These are phyloP conservation scores for Strobilomyces echinocephalus DNA, from an alignment of 768 basidiomycete genomes.

Conservation along the genomic window DNA sequence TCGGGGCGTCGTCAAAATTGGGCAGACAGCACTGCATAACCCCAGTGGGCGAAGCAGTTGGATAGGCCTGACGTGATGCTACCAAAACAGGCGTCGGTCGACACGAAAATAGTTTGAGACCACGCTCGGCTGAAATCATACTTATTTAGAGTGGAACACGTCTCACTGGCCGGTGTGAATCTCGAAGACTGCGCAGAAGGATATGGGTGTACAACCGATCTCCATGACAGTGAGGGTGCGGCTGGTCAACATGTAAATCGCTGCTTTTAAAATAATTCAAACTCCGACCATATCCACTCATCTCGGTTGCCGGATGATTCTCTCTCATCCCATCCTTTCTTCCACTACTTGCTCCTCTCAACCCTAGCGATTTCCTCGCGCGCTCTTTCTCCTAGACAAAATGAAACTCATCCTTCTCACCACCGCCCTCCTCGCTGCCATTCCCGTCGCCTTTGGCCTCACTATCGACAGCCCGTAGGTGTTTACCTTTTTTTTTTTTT, in stretches of 20 bases:
- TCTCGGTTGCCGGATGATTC: neutral
- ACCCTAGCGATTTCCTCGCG: constrained; percentile 11
- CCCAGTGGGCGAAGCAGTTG: constrained; percentile 86
- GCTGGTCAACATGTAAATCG: neutral
- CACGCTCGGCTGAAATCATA: neutral
- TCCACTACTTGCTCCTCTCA: neutral
- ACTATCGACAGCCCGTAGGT: constrained; percentile 71
- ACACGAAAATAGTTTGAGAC: neutral
- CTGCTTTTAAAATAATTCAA: constrained; percentile 20
- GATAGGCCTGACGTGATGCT: constrained; percentile 60
- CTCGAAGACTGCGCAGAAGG: too few species aligned
- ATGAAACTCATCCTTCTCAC: constrained; percentile 36
- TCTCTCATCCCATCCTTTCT: neutral
- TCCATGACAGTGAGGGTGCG: neutral
- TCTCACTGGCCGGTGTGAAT: neutral
- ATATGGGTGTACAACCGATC: neutral
- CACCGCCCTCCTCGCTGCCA: constrained; percentile 26
- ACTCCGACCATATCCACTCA: constrained; percentile 22
- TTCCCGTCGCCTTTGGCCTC: constrained; percentile 39
- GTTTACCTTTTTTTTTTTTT: constrained; percentile 1
- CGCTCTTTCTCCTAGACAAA: constrained; percentile 17
- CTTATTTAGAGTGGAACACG: neutral
- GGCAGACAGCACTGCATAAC: constrained; percentile 91
- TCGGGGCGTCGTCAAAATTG: constrained; percentile 74
- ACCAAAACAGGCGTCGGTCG: neutral